These are phyloP conservation scores for Neckera pumila DNA, from an alignment of 225 moss, liverwort and hornwort species.

Conservation along the genomic window DNA sequence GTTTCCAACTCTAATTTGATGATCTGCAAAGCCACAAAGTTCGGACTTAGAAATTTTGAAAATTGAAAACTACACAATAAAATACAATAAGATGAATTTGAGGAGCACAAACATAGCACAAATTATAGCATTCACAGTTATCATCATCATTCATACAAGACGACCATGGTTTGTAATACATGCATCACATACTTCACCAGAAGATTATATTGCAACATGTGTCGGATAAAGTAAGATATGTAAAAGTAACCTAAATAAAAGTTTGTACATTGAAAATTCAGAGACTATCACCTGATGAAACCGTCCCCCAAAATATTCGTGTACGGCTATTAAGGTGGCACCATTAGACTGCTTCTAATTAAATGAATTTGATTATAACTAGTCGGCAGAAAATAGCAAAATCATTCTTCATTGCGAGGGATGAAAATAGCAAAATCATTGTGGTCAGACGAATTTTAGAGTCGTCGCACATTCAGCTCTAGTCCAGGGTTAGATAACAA, in stretches of 20 bases:
- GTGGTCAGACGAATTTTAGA: not conserved
- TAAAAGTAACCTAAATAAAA: not conserved
- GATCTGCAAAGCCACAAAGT: constrained; percentile 13
- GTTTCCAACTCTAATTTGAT: constrained; percentile 39
- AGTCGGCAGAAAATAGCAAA: not conserved
- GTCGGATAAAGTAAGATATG: not conserved
- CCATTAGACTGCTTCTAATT: not conserved
- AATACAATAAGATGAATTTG: not conserved
- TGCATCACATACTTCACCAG: not conserved
- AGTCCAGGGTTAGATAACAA: not conserved
- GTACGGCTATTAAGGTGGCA: not conserved
- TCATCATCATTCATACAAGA: not conserved
- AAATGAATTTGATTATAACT: not conserved
- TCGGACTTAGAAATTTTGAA: not conserved
- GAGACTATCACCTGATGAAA: not conserved
- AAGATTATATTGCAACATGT: not conserved
- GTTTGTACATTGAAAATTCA: not conserved
- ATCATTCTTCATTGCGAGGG: not conserved
- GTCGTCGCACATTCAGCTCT: not conserved
- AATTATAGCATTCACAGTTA: not conserved
- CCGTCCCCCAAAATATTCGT: not conserved
- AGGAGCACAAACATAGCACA: not conserved
- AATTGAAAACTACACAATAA: not conserved
- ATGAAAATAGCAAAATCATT: not conserved
- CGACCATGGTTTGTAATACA: not conserved